These are phyloP conservation scores for Solanum hybrid DNA, from an alignment of 305 asterid species.

Conservation along the genomic window DNA sequence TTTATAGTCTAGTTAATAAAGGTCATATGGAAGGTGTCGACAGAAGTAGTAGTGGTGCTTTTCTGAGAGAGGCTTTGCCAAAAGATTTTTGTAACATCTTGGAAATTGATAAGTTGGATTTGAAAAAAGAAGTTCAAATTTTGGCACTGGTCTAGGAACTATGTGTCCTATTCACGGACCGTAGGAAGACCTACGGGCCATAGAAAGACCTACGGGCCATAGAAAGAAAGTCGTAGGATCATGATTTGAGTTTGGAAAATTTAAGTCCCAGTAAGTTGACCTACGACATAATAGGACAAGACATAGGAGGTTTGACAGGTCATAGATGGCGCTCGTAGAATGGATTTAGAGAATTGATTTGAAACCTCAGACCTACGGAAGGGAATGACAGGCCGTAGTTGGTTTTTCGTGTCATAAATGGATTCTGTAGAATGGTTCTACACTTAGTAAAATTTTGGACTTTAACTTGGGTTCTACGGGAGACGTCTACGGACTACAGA, in stretches of 20 bases:
- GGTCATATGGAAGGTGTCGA: neutral
- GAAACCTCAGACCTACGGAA: neutral
- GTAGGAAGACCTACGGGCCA: neutral
- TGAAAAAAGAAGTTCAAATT: neutral
- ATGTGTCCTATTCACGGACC: neutral
- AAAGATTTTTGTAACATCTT: neutral
- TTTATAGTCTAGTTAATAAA: neutral
- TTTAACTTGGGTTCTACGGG: neutral
- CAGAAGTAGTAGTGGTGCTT: neutral
- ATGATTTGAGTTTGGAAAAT: neutral
- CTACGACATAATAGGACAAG: neutral
- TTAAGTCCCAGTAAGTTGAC: neutral
- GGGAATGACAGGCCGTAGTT: neutral
- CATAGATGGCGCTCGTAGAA: neutral
- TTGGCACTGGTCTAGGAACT: neutral
- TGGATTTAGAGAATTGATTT: too few species aligned
- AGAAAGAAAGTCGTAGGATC: neutral
- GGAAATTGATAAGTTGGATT: neutral
- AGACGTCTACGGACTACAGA: neutral
- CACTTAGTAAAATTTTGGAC: neutral
- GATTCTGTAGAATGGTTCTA: neutral
- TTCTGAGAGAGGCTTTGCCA: neutral
- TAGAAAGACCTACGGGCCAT: neutral
- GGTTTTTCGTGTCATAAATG: neutral
- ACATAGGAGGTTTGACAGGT: neutral